Conservation (phyloP, 306 rosid species). For the Sphenostylis stenocarpa region DNA sequence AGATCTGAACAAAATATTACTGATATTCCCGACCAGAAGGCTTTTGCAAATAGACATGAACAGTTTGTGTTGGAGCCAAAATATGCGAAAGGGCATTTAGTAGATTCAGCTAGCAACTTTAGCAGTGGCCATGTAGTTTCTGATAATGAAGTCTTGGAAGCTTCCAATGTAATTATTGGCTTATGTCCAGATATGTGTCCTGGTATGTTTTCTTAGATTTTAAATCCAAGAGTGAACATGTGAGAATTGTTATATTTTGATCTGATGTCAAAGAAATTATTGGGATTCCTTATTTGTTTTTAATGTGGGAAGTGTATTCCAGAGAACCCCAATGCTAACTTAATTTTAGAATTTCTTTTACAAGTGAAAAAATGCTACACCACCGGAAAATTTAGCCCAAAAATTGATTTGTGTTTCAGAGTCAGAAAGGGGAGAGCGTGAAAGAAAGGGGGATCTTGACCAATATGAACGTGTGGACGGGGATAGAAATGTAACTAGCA, state of each 20-base stretch:
- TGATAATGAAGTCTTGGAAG: slow-evolving; percentile 57
- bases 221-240: slow-evolving; percentile 30
- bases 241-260: slow-evolving; percentile 25
- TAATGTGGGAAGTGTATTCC: background rate
- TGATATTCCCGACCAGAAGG: slow-evolving; percentile 48
- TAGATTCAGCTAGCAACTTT: slow-evolving; percentile 49
- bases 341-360: slow-evolving; percentile 14
- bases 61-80: slow-evolving; percentile 47
- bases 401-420: slow-evolving; percentile 51
- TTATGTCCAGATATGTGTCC: slow-evolving; percentile 97
- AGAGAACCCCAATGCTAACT: background rate
- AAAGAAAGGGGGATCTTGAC: slow-evolving; percentile 98
- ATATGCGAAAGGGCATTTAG: slow-evolving; percentile 38
- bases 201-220: slow-evolving; percentile 53
- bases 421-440: slow-evolving; percentile 92
- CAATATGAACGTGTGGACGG: slow-evolving; percentile 89
- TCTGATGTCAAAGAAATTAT: slow-evolving; percentile 23
- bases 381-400: background rate
- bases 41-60: slow-evolving; percentile 43
- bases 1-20: slow-evolving; percentile 48
- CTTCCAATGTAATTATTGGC: slow-evolving; percentile 70
- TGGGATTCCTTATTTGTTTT: slow-evolving; percentile 22
- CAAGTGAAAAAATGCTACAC: background rate
- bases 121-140: slow-evolving; percentile 42
- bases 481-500: slow-evolving; percentile 87